phyloP scores from a whole-genome alignment of 202 grass and related monocot genomes.

The Hordeum pubiflorum region DNA sequence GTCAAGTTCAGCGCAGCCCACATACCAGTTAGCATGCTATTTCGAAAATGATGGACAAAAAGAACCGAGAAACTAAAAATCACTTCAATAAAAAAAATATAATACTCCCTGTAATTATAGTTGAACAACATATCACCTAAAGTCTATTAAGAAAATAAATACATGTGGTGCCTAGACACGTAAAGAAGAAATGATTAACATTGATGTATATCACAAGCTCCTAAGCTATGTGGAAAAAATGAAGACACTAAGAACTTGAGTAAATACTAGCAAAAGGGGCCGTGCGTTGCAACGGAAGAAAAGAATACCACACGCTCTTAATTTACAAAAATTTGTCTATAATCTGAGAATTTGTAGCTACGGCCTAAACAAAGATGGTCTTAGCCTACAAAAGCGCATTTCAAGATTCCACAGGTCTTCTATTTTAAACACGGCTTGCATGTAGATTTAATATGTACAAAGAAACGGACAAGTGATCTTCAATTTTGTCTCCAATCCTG shows the following conservation, averaged over 20 bases:
- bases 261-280: not conserved
- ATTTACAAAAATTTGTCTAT: too few species aligned
- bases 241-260: not conserved
- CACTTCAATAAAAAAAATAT: not conserved
- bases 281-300: too few species aligned
- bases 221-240: not conserved
- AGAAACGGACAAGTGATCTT: too few species aligned
- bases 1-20: constrained; percentile 20
- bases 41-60: not conserved
- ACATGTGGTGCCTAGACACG: not conserved
- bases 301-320: too few species aligned
- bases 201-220: constrained; percentile 6
- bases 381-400: too few species aligned
- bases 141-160: not conserved
- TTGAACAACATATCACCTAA: not conserved
- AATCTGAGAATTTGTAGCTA: too few species aligned
- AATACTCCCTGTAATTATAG: not conserved
- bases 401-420: too few species aligned
- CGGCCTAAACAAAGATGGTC: too few species aligned
- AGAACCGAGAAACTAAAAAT: constrained; percentile 17
- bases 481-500: too few species aligned
- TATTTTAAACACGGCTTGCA: too few species aligned
- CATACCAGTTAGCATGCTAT: constrained; percentile 20
- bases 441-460: too few species aligned
- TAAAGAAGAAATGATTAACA: not conserved